These are phyloP conservation scores for Colletotrichum sp. DNA, from an alignment of 2,329 filamentous ascomycete genomes.

Conservation along the genomic window DNA sequence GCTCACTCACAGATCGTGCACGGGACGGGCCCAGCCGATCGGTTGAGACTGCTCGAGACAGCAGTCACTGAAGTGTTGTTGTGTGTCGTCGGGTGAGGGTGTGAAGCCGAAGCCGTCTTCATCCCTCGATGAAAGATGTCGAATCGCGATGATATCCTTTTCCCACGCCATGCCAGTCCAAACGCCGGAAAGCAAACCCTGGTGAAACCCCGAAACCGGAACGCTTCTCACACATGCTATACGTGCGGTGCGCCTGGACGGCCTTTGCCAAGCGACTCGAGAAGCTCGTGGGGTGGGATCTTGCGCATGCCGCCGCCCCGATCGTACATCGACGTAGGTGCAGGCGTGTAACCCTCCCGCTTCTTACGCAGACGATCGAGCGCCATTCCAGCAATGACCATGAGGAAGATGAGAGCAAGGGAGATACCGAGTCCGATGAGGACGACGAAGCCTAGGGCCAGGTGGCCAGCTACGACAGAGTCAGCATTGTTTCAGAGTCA, in stretches of 20 bases:
- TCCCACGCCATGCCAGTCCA: slow-evolving; percentile 33
- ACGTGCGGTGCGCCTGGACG: slow-evolving; percentile 56
- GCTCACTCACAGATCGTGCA: neutral
- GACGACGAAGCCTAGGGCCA: slow-evolving; percentile 79
- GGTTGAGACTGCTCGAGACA: neutral
- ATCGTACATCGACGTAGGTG: slow-evolving; percentile 70
- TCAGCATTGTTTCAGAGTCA: slow-evolving; percentile 24
- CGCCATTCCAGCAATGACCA: slow-evolving; percentile 77
- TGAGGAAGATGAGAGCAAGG: slow-evolving; percentile 76
- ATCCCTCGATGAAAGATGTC: slow-evolving; percentile 2
- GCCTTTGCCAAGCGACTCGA: slow-evolving; percentile 57
- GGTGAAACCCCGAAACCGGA: neutral
- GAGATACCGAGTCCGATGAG: slow-evolving; percentile 82
- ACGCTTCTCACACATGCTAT: slow-evolving; percentile 34
- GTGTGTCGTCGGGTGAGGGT: neutral
- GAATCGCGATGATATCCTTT: slow-evolving; percentile 13
- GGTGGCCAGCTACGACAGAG: slow-evolving; percentile 49
- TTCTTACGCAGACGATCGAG: slow-evolving; percentile 79
- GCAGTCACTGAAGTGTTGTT: neutral
- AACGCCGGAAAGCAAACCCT: slow-evolving; percentile 35
- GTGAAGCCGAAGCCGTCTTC: neutral
- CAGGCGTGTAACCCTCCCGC: slow-evolving; percentile 81
- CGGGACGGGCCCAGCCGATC: neutral
- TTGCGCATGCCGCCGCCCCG: slow-evolving; percentile 62
- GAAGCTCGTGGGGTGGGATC: slow-evolving; percentile 65